Evolutionary conservation across 2,329 filamentous ascomycete genomes (phyloP), one percentile per base, ranked within the genome.

Genomic region (Herpotrichia juniperi): DNA sequence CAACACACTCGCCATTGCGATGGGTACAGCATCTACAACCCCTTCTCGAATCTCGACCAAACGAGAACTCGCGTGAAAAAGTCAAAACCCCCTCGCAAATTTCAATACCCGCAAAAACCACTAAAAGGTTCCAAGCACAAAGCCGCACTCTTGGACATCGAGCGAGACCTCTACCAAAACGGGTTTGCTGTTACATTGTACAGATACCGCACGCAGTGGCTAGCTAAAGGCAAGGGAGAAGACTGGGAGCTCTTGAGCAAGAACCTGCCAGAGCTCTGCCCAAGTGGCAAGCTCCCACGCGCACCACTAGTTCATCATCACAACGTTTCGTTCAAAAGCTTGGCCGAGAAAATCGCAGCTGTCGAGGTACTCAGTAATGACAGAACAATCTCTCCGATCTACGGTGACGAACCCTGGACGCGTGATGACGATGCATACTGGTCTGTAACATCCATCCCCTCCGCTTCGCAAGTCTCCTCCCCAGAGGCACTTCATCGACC

Each of bases 351-450:
- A 28, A 53, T 71, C 1, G 57, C 59, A 5, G 22, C 40, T 10
- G 53, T 66, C 3, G 51, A 68, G 22, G 45, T 43, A 4, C 46
- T 53, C 3, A 47, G 44, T 3, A 28, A 26, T 1, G 31, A 50
- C 1, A 26, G 42, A 9, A 46, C 49, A 0, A 31, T 58, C 0
- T 12, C 42, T 10, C 54, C 59, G 0, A 57, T 68, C 9, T 42
- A 19, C 0, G 64, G 66, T 2, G 28, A 63, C 22, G 68, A 69
- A 24, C 46, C 58, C 1, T 71, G 66, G 68, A 67, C 68, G 2
- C 46, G 62, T 3, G 31, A 65, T 24, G 65, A 69, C 24, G 58
- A 64, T 39, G 46, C 22, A 1, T 58, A 58, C 9, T 71, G 66
- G 66, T n/a, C n/a, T n/a, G n/a, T n/a, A 48, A 59, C 11, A 47